A percentile compares a stretch with the other conserved stretches of the same genome.
Evolutionary conservation across 2,329 filamentous ascomycete genomes (phyloP).

Genomic region (Sclerotinia glacialis): DNA sequence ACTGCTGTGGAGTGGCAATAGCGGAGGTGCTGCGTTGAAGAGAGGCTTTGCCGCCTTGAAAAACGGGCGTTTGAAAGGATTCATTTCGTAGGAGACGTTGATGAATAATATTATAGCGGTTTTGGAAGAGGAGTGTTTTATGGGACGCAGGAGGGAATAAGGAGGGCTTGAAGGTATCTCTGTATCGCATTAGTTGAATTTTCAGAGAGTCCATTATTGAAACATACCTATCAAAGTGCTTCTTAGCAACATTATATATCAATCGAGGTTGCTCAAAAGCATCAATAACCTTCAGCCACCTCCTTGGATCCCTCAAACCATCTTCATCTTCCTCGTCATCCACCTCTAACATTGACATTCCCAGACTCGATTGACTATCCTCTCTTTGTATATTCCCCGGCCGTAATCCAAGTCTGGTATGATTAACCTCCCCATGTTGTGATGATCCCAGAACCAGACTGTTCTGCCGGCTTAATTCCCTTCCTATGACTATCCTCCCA

Average conservation of each 20-base stretch:
- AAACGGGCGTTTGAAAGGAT: slow-evolving; percentile 79
- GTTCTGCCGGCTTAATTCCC: slow-evolving; percentile 60
- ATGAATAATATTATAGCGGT: slow-evolving; percentile 88
- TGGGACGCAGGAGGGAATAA: slow-evolving; percentile 73
- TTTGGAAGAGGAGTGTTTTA: slow-evolving; percentile 82
- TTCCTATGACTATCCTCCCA: slow-evolving; percentile 61
- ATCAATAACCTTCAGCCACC: slow-evolving; percentile 79
- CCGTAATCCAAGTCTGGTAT: slow-evolving; percentile 56
- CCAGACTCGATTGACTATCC: slow-evolving; percentile 65
- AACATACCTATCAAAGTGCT: slow-evolving; percentile 80
- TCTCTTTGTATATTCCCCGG: slow-evolving; percentile 51
- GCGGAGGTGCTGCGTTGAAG: slow-evolving; percentile 59
- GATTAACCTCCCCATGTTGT: slow-evolving; percentile 51
- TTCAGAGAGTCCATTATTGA: slow-evolving; percentile 32
- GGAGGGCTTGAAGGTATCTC: slow-evolving; percentile 62
- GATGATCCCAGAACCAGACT: slow-evolving; percentile 60
- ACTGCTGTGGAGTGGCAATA: slow-evolving; percentile 54
- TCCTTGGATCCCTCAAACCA: slow-evolving; percentile 62
- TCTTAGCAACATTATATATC: slow-evolving; percentile 74
- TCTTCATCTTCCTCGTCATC: slow-evolving; percentile 56
- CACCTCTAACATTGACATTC: slow-evolving; percentile 52
- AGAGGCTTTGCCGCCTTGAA: slow-evolving; percentile 58
- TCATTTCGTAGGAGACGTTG: slow-evolving; percentile 91
- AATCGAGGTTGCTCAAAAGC: slow-evolving; percentile 84
- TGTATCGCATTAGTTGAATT: slow-evolving; percentile 37